Evolutionary conservation across 148 eudicot genomes (phyloP), one percentile per base, ranked within the genome.

Genomic region (Fagopyrum homotropicum): DNA sequence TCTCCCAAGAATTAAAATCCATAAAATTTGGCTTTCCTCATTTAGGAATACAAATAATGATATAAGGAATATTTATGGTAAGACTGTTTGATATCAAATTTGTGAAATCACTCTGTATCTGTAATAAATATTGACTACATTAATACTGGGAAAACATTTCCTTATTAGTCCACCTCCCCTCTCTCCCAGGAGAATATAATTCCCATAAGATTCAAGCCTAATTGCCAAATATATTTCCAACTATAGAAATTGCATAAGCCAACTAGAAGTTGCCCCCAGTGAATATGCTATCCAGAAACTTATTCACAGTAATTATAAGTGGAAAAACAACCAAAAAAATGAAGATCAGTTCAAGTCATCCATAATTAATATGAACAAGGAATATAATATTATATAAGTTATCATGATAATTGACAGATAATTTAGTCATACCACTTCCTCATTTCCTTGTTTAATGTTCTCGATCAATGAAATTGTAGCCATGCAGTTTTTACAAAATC

Each of bases 401-500:
- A 9, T 12, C 4, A 40, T 40, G 35, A 63, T 5, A 66, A 35
- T 14, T 22, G 63, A 66, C 47, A 66, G 8, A 40, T 12, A 35
- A 64, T 30, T 11, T 35, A 66, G 71, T 17, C 93, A 76, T 93
- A 93, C 98, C 95, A 75, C 76, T 71, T 86, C 93, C 82, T 81
- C 85, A 79, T 77, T 84, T 71, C 78, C 93, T 81, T 81, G 89
- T n/a, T 82, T 86, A 45, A 82, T 83, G 70, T 90, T 87, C 76
- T 94, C 98, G 69, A 94, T 86, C 82, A 91, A 78, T 95, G 85
- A 85, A 54, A 94, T 82, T 48, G 88, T 90, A 75, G 79, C 80
- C 96, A 91, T 88, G 88, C 98, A 94, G 12, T 86, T 80, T 69
- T 79, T 83, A 80, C 98, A 94, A 75, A 94, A 92, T 64, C 98